A percentile compares a stretch with the other conserved stretches of the same genome.
These are phyloP conservation scores for Punctularia strigosozonata DNA, from an alignment of 768 basidiomycete species.

Conservation along the genomic window DNA sequence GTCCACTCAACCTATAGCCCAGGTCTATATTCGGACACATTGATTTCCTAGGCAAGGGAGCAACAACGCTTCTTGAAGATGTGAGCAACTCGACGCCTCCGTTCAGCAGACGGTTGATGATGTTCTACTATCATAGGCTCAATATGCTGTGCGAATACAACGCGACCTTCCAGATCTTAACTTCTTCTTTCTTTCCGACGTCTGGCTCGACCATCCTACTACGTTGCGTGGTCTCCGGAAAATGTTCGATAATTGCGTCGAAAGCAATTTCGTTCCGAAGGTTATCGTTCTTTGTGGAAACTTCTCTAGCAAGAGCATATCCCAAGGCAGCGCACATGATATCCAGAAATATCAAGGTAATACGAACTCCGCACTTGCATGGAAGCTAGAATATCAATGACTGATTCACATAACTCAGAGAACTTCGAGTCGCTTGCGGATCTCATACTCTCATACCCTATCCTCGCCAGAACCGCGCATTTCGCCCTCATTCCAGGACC, in stretches of 20 bases:
- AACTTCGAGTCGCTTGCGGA: slow-evolving; percentile 82
- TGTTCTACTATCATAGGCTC: slow-evolving; percentile 38
- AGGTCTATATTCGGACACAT: slow-evolving; percentile 94
- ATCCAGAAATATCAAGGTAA: slow-evolving; percentile 80
- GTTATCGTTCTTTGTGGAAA: slow-evolving; percentile 91
- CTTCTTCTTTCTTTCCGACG: slow-evolving; percentile 91
- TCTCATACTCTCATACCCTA: slow-evolving; percentile 70
- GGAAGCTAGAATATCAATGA: not conserved
- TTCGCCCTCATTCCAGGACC: slow-evolving; percentile 96
- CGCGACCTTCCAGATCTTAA: slow-evolving; percentile 66
- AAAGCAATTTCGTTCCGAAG: slow-evolving; percentile 78
- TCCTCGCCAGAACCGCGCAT: slow-evolving; percentile 67
- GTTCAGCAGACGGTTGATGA: too few relatives aligned
- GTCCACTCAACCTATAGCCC: slow-evolving; percentile 8
- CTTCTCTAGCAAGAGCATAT: slow-evolving; percentile 77
- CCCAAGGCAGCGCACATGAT: slow-evolving; percentile 66
- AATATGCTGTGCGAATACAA: slow-evolving; percentile 48
- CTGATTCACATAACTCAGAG: slow-evolving; percentile 32
- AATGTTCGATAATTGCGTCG: slow-evolving; percentile 85
- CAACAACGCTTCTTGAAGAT: slow-evolving; percentile 84
- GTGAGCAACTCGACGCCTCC: too few relatives aligned
- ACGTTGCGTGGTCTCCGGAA: slow-evolving; percentile 70
- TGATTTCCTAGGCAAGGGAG: slow-evolving; percentile 93
- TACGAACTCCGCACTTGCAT: slow-evolving; percentile 2
- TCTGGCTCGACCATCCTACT: slow-evolving; percentile 86